Base-by-base conservation (phyloP, 2,329 filamentous ascomycete genomes). In the Cladorrhinum sp. region DNA sequence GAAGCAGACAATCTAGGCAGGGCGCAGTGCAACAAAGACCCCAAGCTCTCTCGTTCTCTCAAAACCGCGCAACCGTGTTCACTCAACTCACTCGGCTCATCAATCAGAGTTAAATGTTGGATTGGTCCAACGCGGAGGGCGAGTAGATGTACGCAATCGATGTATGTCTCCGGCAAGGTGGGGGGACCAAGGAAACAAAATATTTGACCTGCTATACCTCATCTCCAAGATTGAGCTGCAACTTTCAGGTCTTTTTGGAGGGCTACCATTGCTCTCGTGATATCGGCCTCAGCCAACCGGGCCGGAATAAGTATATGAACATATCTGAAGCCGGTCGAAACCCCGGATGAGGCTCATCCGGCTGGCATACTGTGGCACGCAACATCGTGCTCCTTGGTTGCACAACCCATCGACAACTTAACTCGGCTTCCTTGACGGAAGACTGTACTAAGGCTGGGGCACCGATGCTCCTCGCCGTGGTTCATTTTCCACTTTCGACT, bases 281-380 rank as follows among this genome's bases (percentile, higher is more conserved):
- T 48, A 36, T 23, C 25, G 52, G 32, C 22, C 27, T 41, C 29
- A 13, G 13, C 18, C 32, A 23, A n/a, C n/a, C 29, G 29, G 52
- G 32, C 52, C 32, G 29, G 29, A 24, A 16, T 18, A 13, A 41
- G 38, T 13, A 55, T 36, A 55, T 23, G 29, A 36, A n/a, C 52
- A 41, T 55, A 25, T 24, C 12, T 20, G 52, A 51, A 45, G 48
- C 50, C 27, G 51, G 24, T 45, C 52, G 29, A 45, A 49, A 29
- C 50, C 54, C 59, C 22, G 18, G 49, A 63, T 63, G 62, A 61
- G 62, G 58, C 59, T 63, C 62, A 60, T 55, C 27, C 29, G 45
- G 49, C 50, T 55, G 38, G 52, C 24, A 50, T 52, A 61, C 56
- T 59, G 58, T 63, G 62, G 38, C 25, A 63, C 61, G 55, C 61